Percentiles rank a stretch among this genome's conserved stretches.
Evolutionary conservation across 2,329 filamentous ascomycete genomes (phyloP).

Genomic region (Diaporthe sp.): DNA sequence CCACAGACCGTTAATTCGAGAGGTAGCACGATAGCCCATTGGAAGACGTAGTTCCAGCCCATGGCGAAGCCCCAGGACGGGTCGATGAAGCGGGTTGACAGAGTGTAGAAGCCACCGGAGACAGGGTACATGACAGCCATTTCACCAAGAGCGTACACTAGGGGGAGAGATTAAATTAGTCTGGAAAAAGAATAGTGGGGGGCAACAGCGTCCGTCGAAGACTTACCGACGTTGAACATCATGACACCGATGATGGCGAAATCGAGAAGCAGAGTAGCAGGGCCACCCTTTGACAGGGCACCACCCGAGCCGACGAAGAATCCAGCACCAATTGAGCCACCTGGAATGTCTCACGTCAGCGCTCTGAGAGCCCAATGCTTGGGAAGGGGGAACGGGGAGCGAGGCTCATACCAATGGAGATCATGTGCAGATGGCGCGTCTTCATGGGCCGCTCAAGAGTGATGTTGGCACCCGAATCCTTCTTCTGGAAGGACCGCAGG

Average conservation of each 20-base stretch:
- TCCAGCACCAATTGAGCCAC: constrained; percentile 70
- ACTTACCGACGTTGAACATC: constrained; percentile 66
- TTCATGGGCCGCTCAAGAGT: constrained; percentile 56
- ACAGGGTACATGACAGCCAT: constrained; percentile 68
- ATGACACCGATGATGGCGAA: constrained; percentile 71
- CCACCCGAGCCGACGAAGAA: constrained; percentile 72
- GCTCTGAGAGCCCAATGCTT: neutral
- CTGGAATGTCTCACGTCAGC: neutral
- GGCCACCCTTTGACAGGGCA: constrained; percentile 62
- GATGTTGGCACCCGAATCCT: constrained; percentile 46
- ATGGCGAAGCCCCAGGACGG: constrained; percentile 66
- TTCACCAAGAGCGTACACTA: constrained; percentile 72
- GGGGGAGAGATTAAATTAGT: neutral
- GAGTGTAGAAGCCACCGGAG: constrained; percentile 71
- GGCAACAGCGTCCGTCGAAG: rapidly evolving
- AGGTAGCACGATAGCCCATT: constrained; percentile 63
- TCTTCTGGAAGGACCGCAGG: constrained; percentile 57
- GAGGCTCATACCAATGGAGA: constrained; percentile 57
- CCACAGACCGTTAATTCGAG: constrained; percentile 64
- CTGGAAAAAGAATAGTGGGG: too few species aligned
- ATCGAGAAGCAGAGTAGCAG: constrained; percentile 59
- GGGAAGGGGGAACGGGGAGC: too few species aligned
- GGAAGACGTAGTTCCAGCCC: constrained; percentile 61
- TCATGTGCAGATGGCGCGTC: constrained; percentile 66
- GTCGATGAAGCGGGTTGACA: constrained; percentile 69